These are phyloP conservation scores for Bipolaris zeicola DNA, from an alignment of 2,329 filamentous ascomycete genomes.

Conservation along the genomic window DNA sequence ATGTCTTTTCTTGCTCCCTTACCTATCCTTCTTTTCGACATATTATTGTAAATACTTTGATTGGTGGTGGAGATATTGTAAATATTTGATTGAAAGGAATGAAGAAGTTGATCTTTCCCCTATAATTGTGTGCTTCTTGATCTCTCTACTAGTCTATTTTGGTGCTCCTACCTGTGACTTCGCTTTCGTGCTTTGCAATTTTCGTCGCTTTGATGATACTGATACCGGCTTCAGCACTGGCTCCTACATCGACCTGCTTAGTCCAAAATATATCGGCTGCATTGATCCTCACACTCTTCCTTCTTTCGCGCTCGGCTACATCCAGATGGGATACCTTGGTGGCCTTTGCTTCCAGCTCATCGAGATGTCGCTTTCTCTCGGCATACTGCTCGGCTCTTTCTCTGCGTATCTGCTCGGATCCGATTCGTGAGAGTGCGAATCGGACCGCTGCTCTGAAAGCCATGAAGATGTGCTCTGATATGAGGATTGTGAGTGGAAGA, in stretches of 20 bases:
- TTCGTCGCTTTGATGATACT: constrained; percentile 36
- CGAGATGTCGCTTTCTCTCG: constrained; percentile 35
- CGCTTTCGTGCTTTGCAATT: constrained; percentile 22
- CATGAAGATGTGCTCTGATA: constrained; percentile 44
- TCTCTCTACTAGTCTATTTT: constrained; percentile 6
- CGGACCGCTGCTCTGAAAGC: constrained; percentile 35
- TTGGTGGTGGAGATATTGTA: constrained; percentile 11
- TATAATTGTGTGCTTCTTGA: background rate
- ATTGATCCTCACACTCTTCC: constrained; percentile 41
- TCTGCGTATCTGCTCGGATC: constrained; percentile 37
- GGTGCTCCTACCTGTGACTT: constrained; percentile 16
- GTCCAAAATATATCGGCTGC: constrained; percentile 42
- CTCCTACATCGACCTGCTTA: constrained; percentile 35
- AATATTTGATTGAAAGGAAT: constrained; percentile 1
- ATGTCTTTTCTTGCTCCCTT: background rate
- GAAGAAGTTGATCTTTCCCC: background rate
- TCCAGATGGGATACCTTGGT: constrained; percentile 23
- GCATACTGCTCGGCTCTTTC: constrained; percentile 35
- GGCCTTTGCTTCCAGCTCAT: constrained; percentile 32
- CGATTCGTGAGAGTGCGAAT: constrained; percentile 33
- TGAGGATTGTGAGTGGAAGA: constrained; percentile 38
- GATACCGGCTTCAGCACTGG: constrained; percentile 29
- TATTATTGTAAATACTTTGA: constrained; percentile 7
- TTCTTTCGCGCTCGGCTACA: constrained; percentile 32
- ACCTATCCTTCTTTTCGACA: background rate